Evolutionary conservation across 192 early-diverging fungal species (phyloP), one percentile per base, ranked within the genome.

Genomic region (Coemansia pectinata): DNA sequence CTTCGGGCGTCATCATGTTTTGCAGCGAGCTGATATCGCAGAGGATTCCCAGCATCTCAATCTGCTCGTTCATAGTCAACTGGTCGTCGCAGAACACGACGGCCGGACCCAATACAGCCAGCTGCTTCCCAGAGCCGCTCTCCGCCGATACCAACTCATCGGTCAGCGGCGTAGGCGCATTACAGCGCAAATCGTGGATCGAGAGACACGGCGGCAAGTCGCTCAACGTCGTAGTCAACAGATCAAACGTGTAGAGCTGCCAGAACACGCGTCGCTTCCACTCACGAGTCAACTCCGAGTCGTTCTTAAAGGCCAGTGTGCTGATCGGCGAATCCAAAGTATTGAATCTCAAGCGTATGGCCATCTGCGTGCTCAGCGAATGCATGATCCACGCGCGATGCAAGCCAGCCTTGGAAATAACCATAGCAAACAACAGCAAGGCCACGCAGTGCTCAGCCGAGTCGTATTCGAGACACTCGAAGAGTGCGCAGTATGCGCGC

Each of bases 261-360:
- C 81, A 83, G 34, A 83, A 83, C 67, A 83, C 77, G 5, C 81
- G 76, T 1, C 81, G 69, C 66, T 83, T 83, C 81, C 81, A 83
- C 62, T 83, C 81, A 63, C 45, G 77, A 2, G 34, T 63, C 59
- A 72, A 19, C 52, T 61, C 60, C 15, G 69, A 47, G 67, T 83
- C 77, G 52, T 59, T 53, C 11, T 47, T 62, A 53, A 83, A 83
- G 4, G 70, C 63, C 17, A 31, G 70, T 17, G 63, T 39, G 53
- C 69, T 78, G 10, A 77, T 62, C 42, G 77, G 76, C 63, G 76
- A 74, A 66, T 83, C 81, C 58, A 83, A 42, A 7, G 81, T 73
- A 67, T 75, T 75, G 66, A 83, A 73, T 3, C 76, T 69, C 70
- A 83, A 29, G 15, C 81, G 81, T 8, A 83, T 72, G 40, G 81